Evolutionary conservation across 2,329 filamentous ascomycete genomes (phyloP).

Genomic region (Aspergillus spinulosporus): DNA sequence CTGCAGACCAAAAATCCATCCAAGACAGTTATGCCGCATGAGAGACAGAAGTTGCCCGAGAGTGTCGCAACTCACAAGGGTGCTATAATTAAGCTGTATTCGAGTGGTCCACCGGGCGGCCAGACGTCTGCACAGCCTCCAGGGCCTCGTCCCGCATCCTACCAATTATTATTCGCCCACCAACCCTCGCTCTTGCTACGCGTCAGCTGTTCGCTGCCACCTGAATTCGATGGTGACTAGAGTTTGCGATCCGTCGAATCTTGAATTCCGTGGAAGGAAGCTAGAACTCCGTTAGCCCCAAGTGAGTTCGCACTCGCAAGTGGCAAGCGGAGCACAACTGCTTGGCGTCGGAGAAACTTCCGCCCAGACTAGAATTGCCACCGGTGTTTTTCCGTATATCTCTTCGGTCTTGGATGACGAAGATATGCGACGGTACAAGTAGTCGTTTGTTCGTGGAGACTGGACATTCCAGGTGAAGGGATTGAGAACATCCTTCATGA

Average conservation of each 20-base stretch:
- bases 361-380: conserved; percentile 2
- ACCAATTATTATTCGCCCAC: neutral
- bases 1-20: neutral
- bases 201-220: neutral
- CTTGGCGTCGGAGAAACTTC: neutral
- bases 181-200: neutral
- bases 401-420: too few relatives aligned
- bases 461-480: too few relatives aligned
- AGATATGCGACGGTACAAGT: too few relatives aligned
- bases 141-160: conserved; percentile 7
- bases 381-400: neutral
- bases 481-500: too few relatives aligned
- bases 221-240: neutral
- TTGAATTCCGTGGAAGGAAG: neutral
- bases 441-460: too few relatives aligned
- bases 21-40: neutral
- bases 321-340: neutral
- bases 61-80: neutral
- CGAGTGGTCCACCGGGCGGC: neutral
- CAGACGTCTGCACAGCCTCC: conserved; percentile 8
- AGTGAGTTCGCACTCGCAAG: neutral
- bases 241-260: neutral
- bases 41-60: neutral
- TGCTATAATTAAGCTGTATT: conserved; percentile 7
- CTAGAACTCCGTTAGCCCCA: neutral